Evolutionary conservation across 2,329 filamentous ascomycete species (phyloP), one percentile per base, ranked within the genome.

Genomic region (Sporothrix luriei): DNA sequence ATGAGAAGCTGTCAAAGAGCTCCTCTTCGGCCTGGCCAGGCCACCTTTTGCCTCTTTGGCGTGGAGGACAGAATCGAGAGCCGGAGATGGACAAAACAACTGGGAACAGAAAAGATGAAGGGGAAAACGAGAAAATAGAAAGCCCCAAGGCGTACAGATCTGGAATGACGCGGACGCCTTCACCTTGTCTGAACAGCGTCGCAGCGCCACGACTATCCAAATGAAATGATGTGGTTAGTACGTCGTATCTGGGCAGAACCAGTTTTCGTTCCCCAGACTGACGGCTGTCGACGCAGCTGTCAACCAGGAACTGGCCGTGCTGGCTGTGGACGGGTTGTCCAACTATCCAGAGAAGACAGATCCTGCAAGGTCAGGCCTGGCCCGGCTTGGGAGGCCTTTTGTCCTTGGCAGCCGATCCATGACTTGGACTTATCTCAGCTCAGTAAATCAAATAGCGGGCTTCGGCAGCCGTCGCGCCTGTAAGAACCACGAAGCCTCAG

Each of bases 1-100:
- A 66, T 66, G 26, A 66, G 64, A 19, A 24, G 49, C 64, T 66
- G 29, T 29, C 33, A 66, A 66, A 52, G 29, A 66, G 64, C 64
- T 48, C 46, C 29, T 51, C 48, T 51, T 66, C 26, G 26, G 33
- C 64, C 49, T 38, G 49, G 48, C 46, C 13, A 38, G 46, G 48
- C 43, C 14, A 19, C n/a, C n/a, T 6, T 43, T 61, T 61, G 55
- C 55, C 55, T 16, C 55, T n/a, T 24, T 46, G 11, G 38, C 38
- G 16, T 46, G 38, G 57, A 6, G 19, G 48, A 49, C 9, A 49
- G 19, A n/a, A 49, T 5, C 26, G 55, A 40, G 16, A 19, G 16
- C 33, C 6, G 33, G 33, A 29, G 33, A n/a, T n/a, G n/a, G n/a
- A 38, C 13, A 57, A 16, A 29, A 38, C 5, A 21, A 2, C 4